A percentile compares a stretch with the other conserved stretches of the same genome.
Evolutionary conservation across 257 asterid genomes (phyloP).

Genomic region (Nemophila menziesii): DNA sequence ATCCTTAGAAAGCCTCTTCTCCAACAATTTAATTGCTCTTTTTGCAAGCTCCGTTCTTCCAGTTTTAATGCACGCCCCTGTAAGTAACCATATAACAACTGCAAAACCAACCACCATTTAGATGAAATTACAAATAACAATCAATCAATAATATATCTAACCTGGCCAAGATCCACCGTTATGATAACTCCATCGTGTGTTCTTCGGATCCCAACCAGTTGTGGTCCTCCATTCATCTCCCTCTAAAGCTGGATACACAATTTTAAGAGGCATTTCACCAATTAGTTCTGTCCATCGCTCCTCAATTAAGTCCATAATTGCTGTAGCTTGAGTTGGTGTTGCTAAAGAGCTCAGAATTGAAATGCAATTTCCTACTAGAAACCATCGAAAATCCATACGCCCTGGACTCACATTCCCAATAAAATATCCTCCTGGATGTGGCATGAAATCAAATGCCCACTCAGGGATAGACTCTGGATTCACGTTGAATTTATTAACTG

Average conservation of each 20-base stretch:
- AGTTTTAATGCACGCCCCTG: slow-evolving; percentile 56
- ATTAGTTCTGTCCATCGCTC: too few species aligned
- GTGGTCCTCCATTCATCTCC: too few species aligned
- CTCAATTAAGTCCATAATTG: too few species aligned
- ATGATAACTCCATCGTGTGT: slow-evolving; percentile 60
- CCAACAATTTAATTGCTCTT: slow-evolving; percentile 45
- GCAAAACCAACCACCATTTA: slow-evolving; percentile 11
- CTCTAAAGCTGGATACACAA: too few species aligned
- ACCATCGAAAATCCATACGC: slow-evolving; percentile 58
- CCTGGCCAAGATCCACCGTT: slow-evolving; percentile 71
- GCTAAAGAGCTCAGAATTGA: slow-evolving; percentile 43
- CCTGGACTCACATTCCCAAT: slow-evolving; percentile 56
- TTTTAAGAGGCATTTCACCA: too few species aligned
- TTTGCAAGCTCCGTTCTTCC: slow-evolving; percentile 52
- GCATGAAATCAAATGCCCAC: slow-evolving; percentile 57
- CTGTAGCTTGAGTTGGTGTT: too few species aligned
- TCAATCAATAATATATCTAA: too few species aligned
- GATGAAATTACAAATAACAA: too few species aligned
- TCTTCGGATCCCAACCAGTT: too few species aligned
- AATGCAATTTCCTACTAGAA: slow-evolving; percentile 43
- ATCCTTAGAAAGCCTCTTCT: slow-evolving; percentile 44
- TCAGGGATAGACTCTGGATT: slow-evolving; percentile 50
- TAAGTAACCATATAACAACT: slow-evolving; percentile 48
- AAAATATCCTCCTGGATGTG: slow-evolving; percentile 44
- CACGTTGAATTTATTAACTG: slow-evolving; percentile 47